phyloP scores from a whole-genome alignment of 805 yeast genomes.

The Ogataea nitratoaversa region DNA sequence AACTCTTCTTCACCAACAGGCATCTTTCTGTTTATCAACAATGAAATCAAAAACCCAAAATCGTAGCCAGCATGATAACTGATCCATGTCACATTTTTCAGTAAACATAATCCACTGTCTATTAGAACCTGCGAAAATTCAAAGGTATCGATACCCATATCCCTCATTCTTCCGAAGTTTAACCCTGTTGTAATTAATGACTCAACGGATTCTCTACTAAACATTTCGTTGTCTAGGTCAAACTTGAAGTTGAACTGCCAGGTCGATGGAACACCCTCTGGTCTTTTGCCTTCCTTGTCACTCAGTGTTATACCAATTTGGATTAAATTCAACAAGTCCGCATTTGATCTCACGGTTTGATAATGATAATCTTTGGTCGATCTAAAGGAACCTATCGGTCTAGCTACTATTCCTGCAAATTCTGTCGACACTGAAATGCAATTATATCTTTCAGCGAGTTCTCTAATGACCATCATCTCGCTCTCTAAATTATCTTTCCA shows the following conservation, averaged over 20 bases:
- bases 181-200: constrained; percentile 77
- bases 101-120: constrained; percentile 80
- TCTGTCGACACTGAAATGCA: constrained; percentile 78
- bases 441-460: constrained; percentile 52
- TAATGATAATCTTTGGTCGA: constrained; percentile 91
- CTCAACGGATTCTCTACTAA: constrained; percentile 77
- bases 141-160: constrained; percentile 71
- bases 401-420: constrained; percentile 92
- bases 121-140: constrained; percentile 81
- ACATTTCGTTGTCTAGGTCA: constrained; percentile 77
- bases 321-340: constrained; percentile 79
- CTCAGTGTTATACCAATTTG: constrained; percentile 80
- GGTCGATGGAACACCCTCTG: constrained; percentile 64
- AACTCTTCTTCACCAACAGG: constrained; percentile 81
- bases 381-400: constrained; percentile 92
- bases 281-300: constrained; percentile 65
- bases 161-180: constrained; percentile 70
- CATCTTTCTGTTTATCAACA: constrained; percentile 69
- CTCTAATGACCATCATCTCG: constrained; percentile 61
- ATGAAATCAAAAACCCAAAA: constrained; percentile 79
- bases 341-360: constrained; percentile 88
- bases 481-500: constrained; percentile 67
- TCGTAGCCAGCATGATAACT: constrained; percentile 95
- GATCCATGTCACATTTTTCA: constrained; percentile 73
- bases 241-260: constrained; percentile 96